Base-by-base conservation (phyloP, 2,329 filamentous ascomycete species). In the Claviceps maximensis region DNA sequence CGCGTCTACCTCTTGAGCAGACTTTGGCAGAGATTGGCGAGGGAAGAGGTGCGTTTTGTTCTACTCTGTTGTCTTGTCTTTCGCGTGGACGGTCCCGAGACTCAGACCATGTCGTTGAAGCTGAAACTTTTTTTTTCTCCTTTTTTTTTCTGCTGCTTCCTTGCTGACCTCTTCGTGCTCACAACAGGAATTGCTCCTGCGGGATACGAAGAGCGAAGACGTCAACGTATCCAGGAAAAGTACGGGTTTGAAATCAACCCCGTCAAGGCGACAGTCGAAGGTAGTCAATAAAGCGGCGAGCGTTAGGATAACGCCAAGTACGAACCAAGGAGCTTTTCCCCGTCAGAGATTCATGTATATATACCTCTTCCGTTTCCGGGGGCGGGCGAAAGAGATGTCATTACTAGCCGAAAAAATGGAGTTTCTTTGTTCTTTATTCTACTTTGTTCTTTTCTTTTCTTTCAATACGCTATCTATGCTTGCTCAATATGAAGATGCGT, bases 191-290 rank as follows among this genome's bases (percentile, higher is more conserved):
- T 95, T 62, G 78, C 84, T 60, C 86, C 80, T 42, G 83, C 86
- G 17, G 88, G 88, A 50, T 95, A 93, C 66, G 85, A 87, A 61
- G 87, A 95, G 75, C 78, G 90, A 69, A 83, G 90, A 68, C 80
- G 82, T 59, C 76, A 89, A 73, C 79, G 87, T 61, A 78, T 96
- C 68, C 84, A 87, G 78, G 84, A 89, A 71, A 87, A 83, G 69
- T 95, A 95, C 64, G 89, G 89, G 55, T 80, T 94, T 63, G 89
- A 95, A 59, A 83, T 95, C 64, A 80, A 84, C 63, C 78, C 82
- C 53, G 79, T 84, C 59, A 77, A 69, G 54, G 74, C 77, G 45
- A 71, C 70, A 48, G 67, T 70, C 58, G 72, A 79, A 52, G 69
- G 68, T 54, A 70, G 69, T 63, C 63, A 65, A 63, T 70, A 64